Conservation (phyloP, 2,329 filamentous ascomycete species). For the Ceratocystis huliohia region DNA sequence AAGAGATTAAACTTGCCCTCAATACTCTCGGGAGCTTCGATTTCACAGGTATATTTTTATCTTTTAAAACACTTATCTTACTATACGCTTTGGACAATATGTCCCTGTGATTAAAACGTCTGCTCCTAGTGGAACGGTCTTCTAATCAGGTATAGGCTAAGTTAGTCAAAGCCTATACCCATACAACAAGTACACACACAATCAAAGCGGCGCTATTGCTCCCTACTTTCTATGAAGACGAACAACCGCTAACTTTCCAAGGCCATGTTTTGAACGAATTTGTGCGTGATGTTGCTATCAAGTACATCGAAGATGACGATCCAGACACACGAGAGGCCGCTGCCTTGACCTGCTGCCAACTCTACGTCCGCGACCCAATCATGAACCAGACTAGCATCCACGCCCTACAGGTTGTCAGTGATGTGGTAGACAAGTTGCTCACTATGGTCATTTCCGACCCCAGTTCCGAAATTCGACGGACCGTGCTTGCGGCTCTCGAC, state of each 20-base stretch:
- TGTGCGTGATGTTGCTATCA: conserved; percentile 92
- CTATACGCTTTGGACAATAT: conserved; percentile 20
- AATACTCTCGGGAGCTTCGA: conserved; percentile 97
- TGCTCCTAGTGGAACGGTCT: conserved; percentile 11
- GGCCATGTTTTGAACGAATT: conserved; percentile 95
- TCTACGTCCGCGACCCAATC: conserved; percentile 93
- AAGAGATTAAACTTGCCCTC: conserved; percentile 82
- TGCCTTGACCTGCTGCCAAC: conserved; percentile 90
- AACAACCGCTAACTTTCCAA: conserved; percentile 15
- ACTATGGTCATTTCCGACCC: conserved; percentile 90
- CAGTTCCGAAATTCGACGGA: conserved; percentile 75
- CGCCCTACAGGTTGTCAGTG: conserved; percentile 89
- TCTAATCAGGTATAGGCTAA: background rate
- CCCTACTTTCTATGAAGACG: background rate
- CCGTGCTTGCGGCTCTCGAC: conserved; percentile 79
- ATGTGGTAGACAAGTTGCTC: conserved; percentile 92
- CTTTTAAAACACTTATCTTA: background rate
- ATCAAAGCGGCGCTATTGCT: conserved; percentile 14
- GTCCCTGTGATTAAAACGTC: background rate
- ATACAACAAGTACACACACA: background rate
- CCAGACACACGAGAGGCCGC: conserved; percentile 86
- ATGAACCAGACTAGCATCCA: conserved; percentile 97
- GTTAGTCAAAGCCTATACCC: background rate
- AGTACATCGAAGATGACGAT: conserved; percentile 94
- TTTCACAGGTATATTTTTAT: conserved; percentile 42